These are phyloP conservation scores for Elongisporangium undulatum DNA, from an alignment of 352 stramenopile species.

Conservation along the genomic window DNA sequence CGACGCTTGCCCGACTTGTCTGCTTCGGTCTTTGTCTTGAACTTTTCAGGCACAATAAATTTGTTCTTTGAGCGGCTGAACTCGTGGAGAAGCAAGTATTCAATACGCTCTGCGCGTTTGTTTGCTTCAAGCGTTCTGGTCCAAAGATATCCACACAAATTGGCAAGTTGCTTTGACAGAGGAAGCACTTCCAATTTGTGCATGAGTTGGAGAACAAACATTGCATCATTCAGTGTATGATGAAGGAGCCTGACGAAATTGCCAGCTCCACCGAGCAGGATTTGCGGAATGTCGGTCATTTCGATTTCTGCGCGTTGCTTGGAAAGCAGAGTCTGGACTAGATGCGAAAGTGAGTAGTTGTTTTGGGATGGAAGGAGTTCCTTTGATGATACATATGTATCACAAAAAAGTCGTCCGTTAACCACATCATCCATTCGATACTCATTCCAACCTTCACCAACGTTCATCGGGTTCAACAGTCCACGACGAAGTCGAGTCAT, in stretches of 20 bases:
- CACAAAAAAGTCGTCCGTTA: slow-evolving; percentile 94
- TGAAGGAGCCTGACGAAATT: slow-evolving; percentile 93
- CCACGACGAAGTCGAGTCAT: slow-evolving; percentile 77
- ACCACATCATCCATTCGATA: slow-evolving; percentile 87
- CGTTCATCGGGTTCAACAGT: slow-evolving; percentile 69
- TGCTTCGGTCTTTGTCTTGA: slow-evolving; percentile 59
- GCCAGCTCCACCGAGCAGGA: slow-evolving; percentile 79
- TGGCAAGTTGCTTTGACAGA: slow-evolving; percentile 98
- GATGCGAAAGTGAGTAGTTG: slow-evolving; percentile 95
- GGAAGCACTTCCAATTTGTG: slow-evolving; percentile 98
- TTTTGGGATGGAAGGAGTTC: slow-evolving; percentile 97
- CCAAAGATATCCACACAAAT: slow-evolving; percentile 98
- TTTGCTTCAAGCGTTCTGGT: slow-evolving; percentile 93
- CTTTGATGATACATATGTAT: slow-evolving; percentile 98
- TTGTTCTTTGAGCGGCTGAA: slow-evolving; percentile 95
- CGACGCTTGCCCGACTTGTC: slow-evolving; percentile 54
- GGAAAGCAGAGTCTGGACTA: slow-evolving; percentile 91
- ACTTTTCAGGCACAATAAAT: slow-evolving; percentile 97
- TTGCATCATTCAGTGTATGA: slow-evolving; percentile 95
- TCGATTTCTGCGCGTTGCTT: slow-evolving; percentile 91
- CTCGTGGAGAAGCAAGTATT: slow-evolving; percentile 99
- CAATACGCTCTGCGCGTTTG: slow-evolving; percentile 97
- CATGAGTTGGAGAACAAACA: slow-evolving; percentile 96
- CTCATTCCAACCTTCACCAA: slow-evolving; percentile 85
- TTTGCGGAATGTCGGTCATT: slow-evolving; percentile 94